Conservation (phyloP, 768 basidiomycete genomes). For the Tricholoma flavovirens region DNA sequence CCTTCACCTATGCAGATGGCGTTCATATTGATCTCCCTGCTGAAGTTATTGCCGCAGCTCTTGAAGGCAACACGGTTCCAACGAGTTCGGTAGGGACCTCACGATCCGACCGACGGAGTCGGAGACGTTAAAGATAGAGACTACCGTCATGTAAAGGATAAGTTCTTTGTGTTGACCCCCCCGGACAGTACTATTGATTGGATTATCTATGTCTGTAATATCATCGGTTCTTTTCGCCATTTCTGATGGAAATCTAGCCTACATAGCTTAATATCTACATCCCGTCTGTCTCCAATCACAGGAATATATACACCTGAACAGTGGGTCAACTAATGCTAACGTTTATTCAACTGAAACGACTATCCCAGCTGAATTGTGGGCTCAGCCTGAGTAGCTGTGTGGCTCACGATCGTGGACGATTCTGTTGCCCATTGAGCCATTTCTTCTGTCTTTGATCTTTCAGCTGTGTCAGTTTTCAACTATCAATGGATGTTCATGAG, state of each 20-base stretch:
- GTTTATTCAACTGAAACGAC: background rate
- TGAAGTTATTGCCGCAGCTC: conserved; percentile 83
- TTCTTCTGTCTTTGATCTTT: background rate
- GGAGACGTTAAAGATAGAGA: conserved; percentile 40
- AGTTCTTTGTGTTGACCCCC: background rate
- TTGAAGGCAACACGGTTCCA: conserved; percentile 72
- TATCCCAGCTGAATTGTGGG: no score
- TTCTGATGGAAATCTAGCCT: background rate
- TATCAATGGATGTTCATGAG: background rate
- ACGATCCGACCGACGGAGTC: conserved; percentile 51
- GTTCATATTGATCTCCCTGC: conserved; percentile 93
- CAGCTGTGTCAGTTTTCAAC: background rate
- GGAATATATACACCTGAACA: background rate
- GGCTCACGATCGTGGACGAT: background rate
- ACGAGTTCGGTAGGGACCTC: conserved; percentile 45
- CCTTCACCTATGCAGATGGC: conserved; percentile 78
- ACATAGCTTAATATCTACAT: conserved; percentile 1
- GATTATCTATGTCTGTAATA: conserved; percentile 2
- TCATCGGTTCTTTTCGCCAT: background rate
- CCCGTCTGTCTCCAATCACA: background rate
- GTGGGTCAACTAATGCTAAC: background rate
- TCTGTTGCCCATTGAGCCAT: background rate
- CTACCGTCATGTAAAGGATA: background rate
- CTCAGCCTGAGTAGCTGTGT: background rate
- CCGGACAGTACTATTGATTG: background rate